These are phyloP conservation scores for Luzula sylvatica DNA, from an alignment of 176 grass and related monocot species.

Conservation along the genomic window DNA sequence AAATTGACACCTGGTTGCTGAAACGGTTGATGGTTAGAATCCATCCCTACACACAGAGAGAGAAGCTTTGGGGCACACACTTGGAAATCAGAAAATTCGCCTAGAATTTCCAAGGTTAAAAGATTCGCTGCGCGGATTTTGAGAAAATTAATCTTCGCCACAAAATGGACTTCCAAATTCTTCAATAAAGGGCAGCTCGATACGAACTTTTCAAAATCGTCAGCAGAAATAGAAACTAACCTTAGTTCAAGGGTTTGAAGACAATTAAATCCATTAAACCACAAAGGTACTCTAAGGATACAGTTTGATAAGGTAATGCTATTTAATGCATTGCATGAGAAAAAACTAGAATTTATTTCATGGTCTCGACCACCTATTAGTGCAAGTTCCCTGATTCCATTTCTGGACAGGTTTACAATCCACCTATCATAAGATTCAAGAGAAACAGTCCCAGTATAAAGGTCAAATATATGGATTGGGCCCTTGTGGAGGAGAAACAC, in stretches of 20 bases:
- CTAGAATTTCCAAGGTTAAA: not conserved
- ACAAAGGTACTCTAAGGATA: not conserved
- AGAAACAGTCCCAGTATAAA: not conserved
- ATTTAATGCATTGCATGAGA: not conserved
- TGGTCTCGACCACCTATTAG: not conserved
- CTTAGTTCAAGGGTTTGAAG: not conserved
- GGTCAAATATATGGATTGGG: not conserved
- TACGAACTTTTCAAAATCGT: not conserved
- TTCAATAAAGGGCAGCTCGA: not conserved
- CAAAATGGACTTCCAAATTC: not conserved
- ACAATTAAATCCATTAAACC: not conserved
- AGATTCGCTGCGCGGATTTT: not conserved
- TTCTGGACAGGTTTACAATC: not conserved
- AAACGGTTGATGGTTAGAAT: not conserved
- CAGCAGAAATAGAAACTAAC: not conserved
- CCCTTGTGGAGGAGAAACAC: not conserved
- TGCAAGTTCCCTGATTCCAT: not conserved
- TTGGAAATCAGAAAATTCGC: not conserved
- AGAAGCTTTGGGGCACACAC: not conserved
- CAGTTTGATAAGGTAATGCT: not conserved
- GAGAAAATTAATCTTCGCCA: not conserved
- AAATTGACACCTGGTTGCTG: not conserved
- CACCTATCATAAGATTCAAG: conserved; percentile 4
- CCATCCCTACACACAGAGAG: not conserved
- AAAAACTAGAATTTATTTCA: not conserved